Percentiles rank a stretch among this genome's conserved stretches.
Evolutionary conservation across 805 yeast genomes (phyloP).

Genomic region (Jamesozyma piceae): DNA sequence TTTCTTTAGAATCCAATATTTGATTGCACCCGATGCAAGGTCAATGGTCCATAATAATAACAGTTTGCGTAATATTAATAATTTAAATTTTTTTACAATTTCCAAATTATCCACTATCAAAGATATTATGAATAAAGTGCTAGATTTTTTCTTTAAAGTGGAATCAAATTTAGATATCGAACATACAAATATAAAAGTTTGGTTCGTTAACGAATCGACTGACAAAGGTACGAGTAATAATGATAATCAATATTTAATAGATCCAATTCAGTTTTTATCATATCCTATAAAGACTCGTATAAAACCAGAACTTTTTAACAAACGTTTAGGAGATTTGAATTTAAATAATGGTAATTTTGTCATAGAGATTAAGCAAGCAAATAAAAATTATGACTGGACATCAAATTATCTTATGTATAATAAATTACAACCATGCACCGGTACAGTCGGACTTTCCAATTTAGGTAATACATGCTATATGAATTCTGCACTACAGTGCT

Average conservation of each 20-base stretch:
- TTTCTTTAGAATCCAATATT: conserved; percentile 30
- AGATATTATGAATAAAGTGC: conserved; percentile 18
- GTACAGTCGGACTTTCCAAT: conserved; percentile 55
- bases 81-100: conserved; percentile 24
- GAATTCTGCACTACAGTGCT: conserved; percentile 90
- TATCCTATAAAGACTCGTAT: conserved; percentile 19
- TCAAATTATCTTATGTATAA: conserved; percentile 29
- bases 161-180: conserved; percentile 15
- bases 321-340: conserved; percentile 17
- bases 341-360: conserved; percentile 24
- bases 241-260: conserved; percentile 13
- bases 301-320: conserved; percentile 12
- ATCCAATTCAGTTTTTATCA: conserved; percentile 24
- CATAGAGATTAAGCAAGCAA: conserved; percentile 27
- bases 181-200: conserved; percentile 14
- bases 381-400: conserved; percentile 30
- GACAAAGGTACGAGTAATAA: conserved; percentile 2
- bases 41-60: conserved; percentile 2
- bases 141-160: conserved; percentile 15
- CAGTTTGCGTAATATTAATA: conserved; percentile 7
- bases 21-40: conserved; percentile 14
- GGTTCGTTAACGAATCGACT: conserved; percentile 13
- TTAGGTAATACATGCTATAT: conserved; percentile 89
- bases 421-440: conserved; percentile 32
- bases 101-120: conserved; percentile 29